Evolutionary conservation across 129 eudicot genomes (phyloP).

Genomic region (Heracleum sosnowskyi): DNA sequence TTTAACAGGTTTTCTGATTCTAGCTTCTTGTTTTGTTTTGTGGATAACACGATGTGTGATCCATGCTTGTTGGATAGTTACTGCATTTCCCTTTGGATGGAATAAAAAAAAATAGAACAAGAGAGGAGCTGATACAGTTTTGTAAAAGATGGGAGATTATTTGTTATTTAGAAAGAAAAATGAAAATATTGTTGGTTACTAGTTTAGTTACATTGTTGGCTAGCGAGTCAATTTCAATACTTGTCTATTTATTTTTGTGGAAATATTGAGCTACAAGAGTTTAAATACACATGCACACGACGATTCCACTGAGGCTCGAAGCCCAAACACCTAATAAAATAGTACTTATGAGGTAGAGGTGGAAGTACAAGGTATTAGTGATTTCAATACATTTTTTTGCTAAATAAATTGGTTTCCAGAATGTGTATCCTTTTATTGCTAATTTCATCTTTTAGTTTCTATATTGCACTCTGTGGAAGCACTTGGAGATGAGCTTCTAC

Average conservation of each 20-base stretch:
- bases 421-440: neutral
- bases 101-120: neutral
- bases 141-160: neutral
- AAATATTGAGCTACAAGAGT: neutral
- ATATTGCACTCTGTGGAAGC: neutral
- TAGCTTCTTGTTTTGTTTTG: neutral
- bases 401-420: neutral
- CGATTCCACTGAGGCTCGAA: neutral
- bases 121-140: neutral
- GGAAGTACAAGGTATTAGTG: neutral
- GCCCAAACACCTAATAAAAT: neutral
- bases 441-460: neutral
- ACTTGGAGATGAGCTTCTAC: neutral
- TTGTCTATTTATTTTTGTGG: neutral
- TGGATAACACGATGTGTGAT: neutral
- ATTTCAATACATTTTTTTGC: neutral
- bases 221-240: neutral
- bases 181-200: neutral
- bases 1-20: neutral
- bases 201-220: neutral
- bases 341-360: neutral
- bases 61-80: neutral
- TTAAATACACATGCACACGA: neutral
- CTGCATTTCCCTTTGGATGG: neutral
- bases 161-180: neutral